Base-by-base conservation (phyloP, 495 filamentous ascomycete genomes). In the Tuber brumale region DNA sequence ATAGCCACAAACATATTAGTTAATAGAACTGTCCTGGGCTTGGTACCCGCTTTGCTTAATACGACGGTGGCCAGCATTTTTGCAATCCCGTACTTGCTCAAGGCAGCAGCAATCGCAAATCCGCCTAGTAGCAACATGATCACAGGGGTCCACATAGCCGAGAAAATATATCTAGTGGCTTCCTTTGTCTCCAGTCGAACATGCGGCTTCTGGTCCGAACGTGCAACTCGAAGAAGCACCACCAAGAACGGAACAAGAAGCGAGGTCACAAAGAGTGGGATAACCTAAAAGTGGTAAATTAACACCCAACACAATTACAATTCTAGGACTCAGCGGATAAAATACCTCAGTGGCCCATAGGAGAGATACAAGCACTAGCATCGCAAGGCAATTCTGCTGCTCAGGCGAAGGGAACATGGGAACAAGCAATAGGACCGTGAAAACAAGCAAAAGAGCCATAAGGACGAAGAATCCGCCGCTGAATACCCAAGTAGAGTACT, bases 1-100 rank as follows among this genome's bases (percentile, higher is more conserved):
- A 95, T 94, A 77, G 95, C 95, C 69, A 99, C 95, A 80, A 97
- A 97, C 95, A 99, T 99, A 84, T 94, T 97, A 41, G 94, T 94
- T 39, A 99, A 81, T 19, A 99, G 88, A 31, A 99, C 94, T 27
- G 92, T 92, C 70, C 91, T 87, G 8, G 96, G 95, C 80, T 89
- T 90, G 16, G 95, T 97, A 16, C 95, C 95, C 46, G 95, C 95
- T 85, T 97, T 97, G 86, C 93, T 95, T 48, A 99, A 88, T n/a
- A 98, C 93, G 81, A 97, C 93, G 18, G 94, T 97, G 12, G 95
- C 96, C 87, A 98, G 94, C 81, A 94, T 90, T 83, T 97, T 97
- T 70, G 97, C 95, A 81, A 99, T 98, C 80, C 94, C 93, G 83
- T 97, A 97, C 83, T 99, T 99, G 66, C 94, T 97, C 75, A 99